Conservation (phyloP, 2,329 filamentous ascomycete genomes). For the Trichoderma arundinaceum region DNA sequence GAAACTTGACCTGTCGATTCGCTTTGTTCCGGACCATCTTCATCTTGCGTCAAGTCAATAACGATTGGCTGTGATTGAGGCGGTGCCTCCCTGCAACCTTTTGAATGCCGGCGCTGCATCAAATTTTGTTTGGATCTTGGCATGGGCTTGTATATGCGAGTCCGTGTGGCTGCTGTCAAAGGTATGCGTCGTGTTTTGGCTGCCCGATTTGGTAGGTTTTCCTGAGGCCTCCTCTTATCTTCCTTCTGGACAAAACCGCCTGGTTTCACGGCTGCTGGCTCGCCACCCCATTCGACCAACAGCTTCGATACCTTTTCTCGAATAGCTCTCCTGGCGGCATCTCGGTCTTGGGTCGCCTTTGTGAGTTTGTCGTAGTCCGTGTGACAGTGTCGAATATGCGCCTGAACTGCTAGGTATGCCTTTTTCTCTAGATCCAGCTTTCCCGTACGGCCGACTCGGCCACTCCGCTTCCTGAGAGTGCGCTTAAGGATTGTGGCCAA, state of each 20-base stretch:
- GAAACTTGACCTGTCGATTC: neutral
- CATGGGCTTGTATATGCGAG: neutral
- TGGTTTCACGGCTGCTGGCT: neutral
- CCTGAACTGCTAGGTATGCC: conserved; percentile 53
- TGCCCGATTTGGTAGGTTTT: neutral
- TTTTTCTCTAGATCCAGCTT: conserved; percentile 48
- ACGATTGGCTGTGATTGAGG: neutral
- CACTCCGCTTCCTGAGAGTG: conserved; percentile 52
- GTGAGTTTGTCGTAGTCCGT: conserved; percentile 53
- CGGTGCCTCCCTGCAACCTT: no score
- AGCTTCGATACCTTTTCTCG: conserved; percentile 22
- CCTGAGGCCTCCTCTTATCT: neutral
- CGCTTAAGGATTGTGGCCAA: conserved; percentile 46
- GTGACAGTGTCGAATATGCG: conserved; percentile 55
- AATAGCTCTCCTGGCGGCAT: conserved; percentile 31
- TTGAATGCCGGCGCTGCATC: neutral
- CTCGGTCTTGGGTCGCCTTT: conserved; percentile 3
- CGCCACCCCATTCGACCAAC: conserved; percentile 30
- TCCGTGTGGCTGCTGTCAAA: neutral
- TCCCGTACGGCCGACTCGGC: conserved; percentile 54
- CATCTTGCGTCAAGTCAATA: conserved; percentile 30
- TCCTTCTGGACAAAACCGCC: neutral
- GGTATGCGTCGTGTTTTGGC: neutral
- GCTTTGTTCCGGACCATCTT: neutral
- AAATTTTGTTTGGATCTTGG: neutral